Conservation (phyloP, 2,329 filamentous ascomycete genomes). For the Coniochaeta ligniaria region DNA sequence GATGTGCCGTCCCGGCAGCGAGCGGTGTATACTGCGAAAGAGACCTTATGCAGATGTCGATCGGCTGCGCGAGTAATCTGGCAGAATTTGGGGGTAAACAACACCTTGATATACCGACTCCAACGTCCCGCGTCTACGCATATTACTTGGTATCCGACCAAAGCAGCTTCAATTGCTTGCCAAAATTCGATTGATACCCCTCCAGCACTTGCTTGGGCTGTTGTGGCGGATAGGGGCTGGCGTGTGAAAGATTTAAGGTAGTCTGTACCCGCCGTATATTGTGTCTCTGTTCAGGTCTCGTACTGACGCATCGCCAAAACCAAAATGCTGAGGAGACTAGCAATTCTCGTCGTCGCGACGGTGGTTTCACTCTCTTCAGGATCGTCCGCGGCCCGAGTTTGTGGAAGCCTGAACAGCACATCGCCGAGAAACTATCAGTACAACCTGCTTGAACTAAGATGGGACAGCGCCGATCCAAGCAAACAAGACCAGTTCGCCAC, state of each 20-base stretch:
- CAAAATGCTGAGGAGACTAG: background rate
- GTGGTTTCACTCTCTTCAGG: conserved; percentile 6
- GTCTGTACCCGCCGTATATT: background rate
- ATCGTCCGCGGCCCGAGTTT: conserved; percentile 16
- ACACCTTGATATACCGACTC: background rate
- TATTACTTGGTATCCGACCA: conserved; percentile 8
- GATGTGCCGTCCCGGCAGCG: background rate
- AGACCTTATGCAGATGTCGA: background rate
- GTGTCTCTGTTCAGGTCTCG: background rate
- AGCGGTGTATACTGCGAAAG: background rate
- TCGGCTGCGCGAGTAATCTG: conserved; percentile 7
- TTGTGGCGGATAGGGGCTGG: background rate
- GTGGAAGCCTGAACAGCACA: conserved; percentile 9
- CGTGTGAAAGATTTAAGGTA: background rate
- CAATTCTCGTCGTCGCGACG: conserved; percentile 4
- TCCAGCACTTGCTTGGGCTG: background rate
- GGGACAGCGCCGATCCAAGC: conserved; percentile 18
- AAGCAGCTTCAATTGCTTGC: conserved; percentile 4
- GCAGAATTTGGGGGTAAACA: conserved; percentile 7
- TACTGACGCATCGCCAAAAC: background rate
- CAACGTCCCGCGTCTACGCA: background rate
- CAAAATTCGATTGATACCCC: background rate
- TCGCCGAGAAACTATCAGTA: conserved; percentile 14
- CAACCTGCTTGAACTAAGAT: conserved; percentile 20
- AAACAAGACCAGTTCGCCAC: conserved; percentile 15